Evolutionary conservation across 2,329 filamentous ascomycete species (phyloP).

Genomic region (Ceratocystis ficicola): DNA sequence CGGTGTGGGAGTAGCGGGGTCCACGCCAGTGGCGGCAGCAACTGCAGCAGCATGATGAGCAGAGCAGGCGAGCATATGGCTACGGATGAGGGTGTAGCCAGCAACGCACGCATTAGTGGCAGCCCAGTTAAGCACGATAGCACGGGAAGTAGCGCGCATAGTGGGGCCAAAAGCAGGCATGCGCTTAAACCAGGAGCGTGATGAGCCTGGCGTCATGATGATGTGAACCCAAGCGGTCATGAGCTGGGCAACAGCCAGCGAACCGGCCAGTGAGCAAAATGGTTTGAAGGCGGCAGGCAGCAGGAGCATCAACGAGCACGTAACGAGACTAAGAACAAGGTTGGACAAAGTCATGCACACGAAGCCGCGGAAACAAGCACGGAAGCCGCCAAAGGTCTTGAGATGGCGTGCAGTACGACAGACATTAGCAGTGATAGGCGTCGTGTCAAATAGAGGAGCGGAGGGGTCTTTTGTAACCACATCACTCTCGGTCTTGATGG

Average conservation of each 20-base stretch:
- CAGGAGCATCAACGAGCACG: conserved; percentile 25
- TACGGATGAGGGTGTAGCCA: conserved; percentile 35
- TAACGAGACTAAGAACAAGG: conserved; percentile 36
- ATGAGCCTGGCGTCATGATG: conserved; percentile 59
- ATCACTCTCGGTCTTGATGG: conserved; percentile 26
- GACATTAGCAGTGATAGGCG: conserved; percentile 40
- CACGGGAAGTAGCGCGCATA: conserved; percentile 56
- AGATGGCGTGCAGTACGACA: conserved; percentile 45
- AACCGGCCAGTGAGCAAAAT: conserved; percentile 36
- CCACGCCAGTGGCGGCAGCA: conserved; percentile 25
- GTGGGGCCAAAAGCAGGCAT: conserved; percentile 52
- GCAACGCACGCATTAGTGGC: conserved; percentile 40
- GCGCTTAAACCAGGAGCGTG: conserved; percentile 53
- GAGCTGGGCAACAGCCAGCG: conserved; percentile 48
- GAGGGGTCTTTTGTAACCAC: conserved; percentile 26
- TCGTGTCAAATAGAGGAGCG: conserved; percentile 28
- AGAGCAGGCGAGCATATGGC: conserved; percentile 31
- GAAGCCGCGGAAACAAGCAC: conserved; percentile 56
- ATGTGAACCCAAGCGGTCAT: conserved; percentile 73
- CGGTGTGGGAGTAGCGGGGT: conserved; percentile 23
- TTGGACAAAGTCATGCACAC: conserved; percentile 35
- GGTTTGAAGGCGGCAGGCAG: conserved; percentile 31
- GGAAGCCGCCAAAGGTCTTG: conserved; percentile 48
- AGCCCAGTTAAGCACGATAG: conserved; percentile 52
- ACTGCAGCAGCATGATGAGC: conserved; percentile 30